A percentile compares a stretch with the other conserved stretches of the same genome.
Evolutionary conservation across 108 stramenopile species (phyloP).

Genomic region (Craspedostauros australis): DNA sequence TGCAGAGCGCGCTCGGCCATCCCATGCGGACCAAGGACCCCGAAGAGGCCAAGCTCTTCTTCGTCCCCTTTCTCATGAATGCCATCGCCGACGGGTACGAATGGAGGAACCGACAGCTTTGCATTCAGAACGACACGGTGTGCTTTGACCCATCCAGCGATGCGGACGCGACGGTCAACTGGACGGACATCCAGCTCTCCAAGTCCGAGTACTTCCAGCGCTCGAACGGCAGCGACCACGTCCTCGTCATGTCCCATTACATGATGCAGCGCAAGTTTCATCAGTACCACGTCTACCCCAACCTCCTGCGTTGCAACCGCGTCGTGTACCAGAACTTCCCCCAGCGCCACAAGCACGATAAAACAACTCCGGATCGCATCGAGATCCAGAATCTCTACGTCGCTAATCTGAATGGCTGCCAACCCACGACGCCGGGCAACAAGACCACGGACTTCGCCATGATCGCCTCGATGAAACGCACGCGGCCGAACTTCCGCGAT

Average conservation of each 20-base stretch:
- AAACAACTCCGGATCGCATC: background rate
- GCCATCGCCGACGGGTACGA: background rate
- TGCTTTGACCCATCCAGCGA: too few relatives aligned
- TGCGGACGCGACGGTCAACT: background rate
- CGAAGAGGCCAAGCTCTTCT: conserved; percentile 17
- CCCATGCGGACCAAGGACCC: conserved; percentile 27
- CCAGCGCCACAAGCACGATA: too few relatives aligned
- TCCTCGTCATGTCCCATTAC: conserved; percentile 14
- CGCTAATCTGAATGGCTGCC: too few relatives aligned
- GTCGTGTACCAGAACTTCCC: too few relatives aligned
- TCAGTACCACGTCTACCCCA: background rate
- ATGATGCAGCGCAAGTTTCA: too few relatives aligned
- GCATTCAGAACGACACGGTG: background rate
- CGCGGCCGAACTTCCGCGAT: conserved; percentile 1
- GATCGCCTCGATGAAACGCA: conserved; percentile 2
- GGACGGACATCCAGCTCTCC: background rate
- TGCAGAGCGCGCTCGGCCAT: conserved; percentile 6
- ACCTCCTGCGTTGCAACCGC: conserved; percentile 8
- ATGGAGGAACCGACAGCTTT: background rate
- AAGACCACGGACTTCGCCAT: conserved; percentile 11
- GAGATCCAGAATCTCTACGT: conserved; percentile 6
- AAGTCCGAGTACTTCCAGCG: conserved; percentile 8
- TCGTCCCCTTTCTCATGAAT: conserved; percentile 19
- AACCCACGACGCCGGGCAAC: too few relatives aligned
- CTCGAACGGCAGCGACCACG: conserved; percentile 12